phyloP scores from a whole-genome alignment of 2,329 filamentous ascomycete genomes.

The Pseudocercospora musae region DNA sequence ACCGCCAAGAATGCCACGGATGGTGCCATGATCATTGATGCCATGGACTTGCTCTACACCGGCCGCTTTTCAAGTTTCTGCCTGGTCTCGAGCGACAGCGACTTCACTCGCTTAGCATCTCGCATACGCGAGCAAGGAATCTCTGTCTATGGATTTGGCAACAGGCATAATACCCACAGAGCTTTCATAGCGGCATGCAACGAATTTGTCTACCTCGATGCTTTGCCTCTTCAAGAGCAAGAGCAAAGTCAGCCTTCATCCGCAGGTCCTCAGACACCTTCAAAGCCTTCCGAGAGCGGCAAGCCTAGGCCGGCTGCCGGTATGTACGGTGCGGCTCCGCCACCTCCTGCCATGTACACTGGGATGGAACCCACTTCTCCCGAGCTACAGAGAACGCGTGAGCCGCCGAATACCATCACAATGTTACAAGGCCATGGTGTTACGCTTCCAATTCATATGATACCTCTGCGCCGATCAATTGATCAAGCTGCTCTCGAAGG shows the following conservation, averaged over 20 bases:
- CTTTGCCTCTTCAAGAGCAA: constrained; percentile 11
- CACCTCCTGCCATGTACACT: background rate
- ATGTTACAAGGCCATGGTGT: background rate
- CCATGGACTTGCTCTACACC: constrained; percentile 38
- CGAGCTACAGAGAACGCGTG: background rate
- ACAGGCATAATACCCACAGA: constrained; percentile 28
- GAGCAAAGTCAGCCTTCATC: background rate
- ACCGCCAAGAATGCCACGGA: constrained; percentile 35
- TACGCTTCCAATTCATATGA: background rate
- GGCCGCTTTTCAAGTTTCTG: constrained; percentile 36
- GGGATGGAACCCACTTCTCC: background rate
- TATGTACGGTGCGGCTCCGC: no score
- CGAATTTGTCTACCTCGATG: constrained; percentile 33
- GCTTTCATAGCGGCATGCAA: constrained; percentile 33
- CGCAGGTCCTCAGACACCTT: background rate
- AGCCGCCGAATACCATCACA: background rate
- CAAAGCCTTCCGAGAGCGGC: background rate
- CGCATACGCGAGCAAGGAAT: constrained; percentile 37
- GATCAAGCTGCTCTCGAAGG: constrained; percentile 23
- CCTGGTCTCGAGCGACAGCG: constrained; percentile 37
- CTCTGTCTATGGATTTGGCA: constrained; percentile 36
- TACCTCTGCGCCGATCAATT: constrained; percentile 14
- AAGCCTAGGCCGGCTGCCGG: background rate
- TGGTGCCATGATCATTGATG: constrained; percentile 38
- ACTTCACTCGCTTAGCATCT: constrained; percentile 37